Conservation (phyloP, 805 yeast genomes). For the Helenozyma rhizophorensis region DNA sequence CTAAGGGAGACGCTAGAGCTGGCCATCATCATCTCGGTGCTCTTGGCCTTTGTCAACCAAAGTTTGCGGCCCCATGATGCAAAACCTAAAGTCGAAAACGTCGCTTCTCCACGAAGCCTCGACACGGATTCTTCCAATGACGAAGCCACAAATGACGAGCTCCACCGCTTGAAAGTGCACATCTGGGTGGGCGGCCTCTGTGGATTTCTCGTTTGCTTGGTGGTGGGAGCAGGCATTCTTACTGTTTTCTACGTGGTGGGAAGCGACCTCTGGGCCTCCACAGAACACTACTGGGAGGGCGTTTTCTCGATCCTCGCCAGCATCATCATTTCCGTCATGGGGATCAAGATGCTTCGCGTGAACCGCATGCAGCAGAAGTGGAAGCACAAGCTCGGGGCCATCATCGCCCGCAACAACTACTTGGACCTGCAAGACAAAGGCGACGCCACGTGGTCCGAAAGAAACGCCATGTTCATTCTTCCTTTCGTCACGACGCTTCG, state of each 20-base stretch:
- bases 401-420: slow-evolving; percentile 22
- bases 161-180: slow-evolving; percentile 25
- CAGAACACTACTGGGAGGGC: slow-evolving; percentile 49
- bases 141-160: slow-evolving; percentile 10
- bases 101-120: not conserved
- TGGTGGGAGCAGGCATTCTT: slow-evolving; percentile 38
- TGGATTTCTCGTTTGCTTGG: slow-evolving; percentile 36
- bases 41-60: slow-evolving; percentile 14
- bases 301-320: slow-evolving; percentile 41
- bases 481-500: slow-evolving; percentile 85
- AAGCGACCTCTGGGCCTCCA: slow-evolving; percentile 40
- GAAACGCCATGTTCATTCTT: slow-evolving; percentile 67
- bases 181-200: slow-evolving; percentile 42
- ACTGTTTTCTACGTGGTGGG: slow-evolving; percentile 38
- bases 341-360: slow-evolving; percentile 40
- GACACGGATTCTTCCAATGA: slow-evolving; percentile 1
- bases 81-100: not conserved
- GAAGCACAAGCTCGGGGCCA: slow-evolving; percentile 32
- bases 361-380: slow-evolving; percentile 43
- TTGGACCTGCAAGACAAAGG: slow-evolving; percentile 16
- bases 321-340: slow-evolving; percentile 43
- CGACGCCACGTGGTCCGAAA: slow-evolving; percentile 33
- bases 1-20: slow-evolving; percentile 18
- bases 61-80: slow-evolving; percentile 5
- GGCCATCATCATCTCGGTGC: slow-evolving; percentile 19